Conservation (phyloP, 306 rosid species). For the Fragaria vesca region DNA sequence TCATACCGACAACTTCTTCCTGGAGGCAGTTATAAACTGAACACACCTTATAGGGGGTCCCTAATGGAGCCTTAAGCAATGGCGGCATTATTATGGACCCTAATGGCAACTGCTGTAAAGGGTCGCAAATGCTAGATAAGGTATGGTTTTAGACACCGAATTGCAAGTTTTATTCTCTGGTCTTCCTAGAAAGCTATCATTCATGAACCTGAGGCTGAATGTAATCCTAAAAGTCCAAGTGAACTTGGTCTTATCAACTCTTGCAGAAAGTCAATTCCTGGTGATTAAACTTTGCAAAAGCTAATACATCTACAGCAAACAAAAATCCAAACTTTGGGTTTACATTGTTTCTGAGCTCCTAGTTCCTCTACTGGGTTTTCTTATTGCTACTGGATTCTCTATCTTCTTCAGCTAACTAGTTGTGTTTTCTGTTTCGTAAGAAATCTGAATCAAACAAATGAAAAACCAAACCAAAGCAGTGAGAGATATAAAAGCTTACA, state of each 20-base stretch:
- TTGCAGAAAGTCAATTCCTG: neutral
- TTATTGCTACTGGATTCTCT: neutral
- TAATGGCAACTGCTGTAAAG: neutral
- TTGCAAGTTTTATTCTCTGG: neutral
- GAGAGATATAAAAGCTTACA: constrained; percentile 35
- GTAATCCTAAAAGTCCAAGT: neutral
- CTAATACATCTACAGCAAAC: neutral
- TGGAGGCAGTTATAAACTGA: neutral
- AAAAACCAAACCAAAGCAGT: neutral
- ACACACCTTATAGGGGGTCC: neutral
- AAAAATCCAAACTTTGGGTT: neutral
- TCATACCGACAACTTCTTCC: neutral
- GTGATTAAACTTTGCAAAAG: neutral
- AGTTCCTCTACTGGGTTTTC: neutral
- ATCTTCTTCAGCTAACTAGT: neutral
- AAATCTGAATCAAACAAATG: neutral
- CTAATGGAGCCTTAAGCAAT: neutral
- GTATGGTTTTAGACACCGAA: neutral
- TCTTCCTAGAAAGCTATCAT: neutral
- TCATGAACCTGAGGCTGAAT: neutral
- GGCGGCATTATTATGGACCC: neutral
- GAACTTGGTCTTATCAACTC: neutral
- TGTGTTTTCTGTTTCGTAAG: neutral
- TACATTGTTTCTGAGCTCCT: neutral
- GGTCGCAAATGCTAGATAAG: neutral